Evolutionary conservation across 371 early-diverging fungal genomes (phyloP), one percentile per base, ranked within the genome.

Genomic region (Mucor velutinosus): DNA sequence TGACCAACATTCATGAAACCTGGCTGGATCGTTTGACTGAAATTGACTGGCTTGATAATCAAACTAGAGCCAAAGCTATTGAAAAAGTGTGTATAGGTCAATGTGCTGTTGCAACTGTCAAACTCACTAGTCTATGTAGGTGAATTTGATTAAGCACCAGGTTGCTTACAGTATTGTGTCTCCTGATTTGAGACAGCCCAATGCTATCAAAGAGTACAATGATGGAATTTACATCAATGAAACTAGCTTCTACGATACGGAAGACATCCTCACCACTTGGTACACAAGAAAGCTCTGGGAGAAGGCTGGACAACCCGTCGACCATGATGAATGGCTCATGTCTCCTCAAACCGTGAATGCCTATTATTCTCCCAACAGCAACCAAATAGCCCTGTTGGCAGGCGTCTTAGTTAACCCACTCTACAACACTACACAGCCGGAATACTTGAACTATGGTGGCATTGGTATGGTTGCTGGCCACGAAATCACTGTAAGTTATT

Each of bases 401-500:
- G 89, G 84, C 0, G 86, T 90, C 35, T 58, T 87, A 21, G 35
- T 61, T 71, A 0, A 37, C 8, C 87, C 88, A 3, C 82, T 85
- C 23, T 80, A 75, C 65, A 70, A 77, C 45, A 43, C 62, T 0
- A 66, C 76, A 8, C 70, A 65, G 15, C 87, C 87, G 6, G 86
- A 82, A 35, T 86, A 84, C 59, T 14, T 89, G 19, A 87, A 87
- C 43, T 89, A 80, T 69, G 90, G 88, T 37, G 81, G 78, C 51
- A 83, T 90, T 51, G 89, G 90, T 23, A 69, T 75, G 43, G 75
- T 87, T 27, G 73, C 86, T 25, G 90, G 87, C 14, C 89, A 90
- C 73, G 90, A 88, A 67, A 73, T 87, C 29, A 81, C 86, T 66
- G 88, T 87, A 78, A 76, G 74, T 61, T 12, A 15, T 12, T 37